Evolutionary conservation across 768 basidiomycete species (phyloP).

Genomic region (Amanita phalloides): DNA sequence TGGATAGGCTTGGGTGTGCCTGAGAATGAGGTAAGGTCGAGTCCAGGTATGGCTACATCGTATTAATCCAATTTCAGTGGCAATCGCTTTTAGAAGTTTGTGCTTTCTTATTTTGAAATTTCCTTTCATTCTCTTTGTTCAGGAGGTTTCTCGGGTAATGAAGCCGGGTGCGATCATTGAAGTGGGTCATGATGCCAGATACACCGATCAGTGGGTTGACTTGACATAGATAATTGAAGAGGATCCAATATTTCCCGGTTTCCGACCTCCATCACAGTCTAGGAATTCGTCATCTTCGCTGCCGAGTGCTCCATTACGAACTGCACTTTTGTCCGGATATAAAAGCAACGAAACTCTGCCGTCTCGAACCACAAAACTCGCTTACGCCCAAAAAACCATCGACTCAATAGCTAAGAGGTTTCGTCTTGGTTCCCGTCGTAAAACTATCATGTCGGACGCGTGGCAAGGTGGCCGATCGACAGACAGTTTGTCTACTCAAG

Average conservation of each 20-base stretch:
- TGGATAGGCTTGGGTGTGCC: conserved; percentile 60
- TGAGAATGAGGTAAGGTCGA: conserved; percentile 45
- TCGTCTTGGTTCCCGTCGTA: background rate
- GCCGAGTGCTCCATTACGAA: conserved; percentile 9
- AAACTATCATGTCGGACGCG: background rate
- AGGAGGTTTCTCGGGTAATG: conserved; percentile 65
- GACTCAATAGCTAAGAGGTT: background rate
- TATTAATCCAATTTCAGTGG: conserved; percentile 33
- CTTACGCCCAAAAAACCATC: background rate
- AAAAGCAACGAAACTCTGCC: conserved; percentile 1
- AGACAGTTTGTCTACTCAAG: background rate
- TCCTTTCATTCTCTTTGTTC: conserved; percentile 4
- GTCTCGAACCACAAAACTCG: background rate
- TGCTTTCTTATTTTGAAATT: background rate
- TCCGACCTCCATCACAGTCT: conserved; percentile 9
- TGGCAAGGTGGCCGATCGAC: background rate
- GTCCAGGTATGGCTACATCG: background rate
- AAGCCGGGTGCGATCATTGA: conserved; percentile 53
- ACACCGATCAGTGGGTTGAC: background rate
- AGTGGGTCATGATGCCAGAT: conserved; percentile 23
- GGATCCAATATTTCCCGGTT: conserved; percentile 58
- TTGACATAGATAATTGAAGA: conserved; percentile 55
- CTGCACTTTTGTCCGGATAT: conserved; percentile 10
- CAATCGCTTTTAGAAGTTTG: conserved; percentile 52
- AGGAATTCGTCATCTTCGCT: conserved; percentile 10